phyloP scores from a whole-genome alignment of 1,284 basidiomycete genomes.

The Coniferiporia weirii region DNA sequence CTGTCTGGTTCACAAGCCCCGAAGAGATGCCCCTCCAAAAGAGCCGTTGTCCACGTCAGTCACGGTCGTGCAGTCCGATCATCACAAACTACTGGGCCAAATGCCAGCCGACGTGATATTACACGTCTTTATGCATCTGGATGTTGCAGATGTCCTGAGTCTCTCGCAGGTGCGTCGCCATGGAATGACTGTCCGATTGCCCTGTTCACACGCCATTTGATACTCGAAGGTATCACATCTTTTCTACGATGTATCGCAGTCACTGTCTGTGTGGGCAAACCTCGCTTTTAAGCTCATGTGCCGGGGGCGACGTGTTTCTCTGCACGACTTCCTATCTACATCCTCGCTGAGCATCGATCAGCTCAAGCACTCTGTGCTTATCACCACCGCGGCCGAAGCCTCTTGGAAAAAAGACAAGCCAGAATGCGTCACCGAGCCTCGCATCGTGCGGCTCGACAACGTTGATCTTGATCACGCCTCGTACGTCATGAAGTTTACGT shows the following conservation, averaged over 20 bases:
- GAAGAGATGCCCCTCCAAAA: neutral
- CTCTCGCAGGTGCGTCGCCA: conserved; percentile 8
- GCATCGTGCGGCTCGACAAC: conserved; percentile 4
- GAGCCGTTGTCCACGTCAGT: neutral
- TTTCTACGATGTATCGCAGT: conserved; percentile 10
- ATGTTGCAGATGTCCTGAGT: conserved; percentile 12
- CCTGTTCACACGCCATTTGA: neutral
- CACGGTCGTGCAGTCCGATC: neutral
- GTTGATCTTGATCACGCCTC: conserved; percentile 18
- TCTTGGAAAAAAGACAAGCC: conserved; percentile 12
- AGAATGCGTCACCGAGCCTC: conserved; percentile 1
- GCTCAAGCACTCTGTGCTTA: conserved; percentile 12
- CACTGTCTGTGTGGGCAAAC: conserved; percentile 12
- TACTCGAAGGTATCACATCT: conserved; percentile 9
- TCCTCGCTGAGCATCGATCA: conserved; percentile 8
- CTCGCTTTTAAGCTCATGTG: conserved; percentile 16
- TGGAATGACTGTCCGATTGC: neutral
- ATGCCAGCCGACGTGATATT: conserved; percentile 11
- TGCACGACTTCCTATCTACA: conserved; percentile 13
- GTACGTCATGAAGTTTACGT: conserved; percentile 19
- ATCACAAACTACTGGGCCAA: neutral
- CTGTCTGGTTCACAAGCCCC: neutral
- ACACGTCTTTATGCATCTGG: conserved; percentile 12
- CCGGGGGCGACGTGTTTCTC: conserved; percentile 13
- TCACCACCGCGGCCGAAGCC: conserved; percentile 11